Base-by-base conservation (phyloP, 2,329 filamentous ascomycete species). In the Ustulina deusta region DNA sequence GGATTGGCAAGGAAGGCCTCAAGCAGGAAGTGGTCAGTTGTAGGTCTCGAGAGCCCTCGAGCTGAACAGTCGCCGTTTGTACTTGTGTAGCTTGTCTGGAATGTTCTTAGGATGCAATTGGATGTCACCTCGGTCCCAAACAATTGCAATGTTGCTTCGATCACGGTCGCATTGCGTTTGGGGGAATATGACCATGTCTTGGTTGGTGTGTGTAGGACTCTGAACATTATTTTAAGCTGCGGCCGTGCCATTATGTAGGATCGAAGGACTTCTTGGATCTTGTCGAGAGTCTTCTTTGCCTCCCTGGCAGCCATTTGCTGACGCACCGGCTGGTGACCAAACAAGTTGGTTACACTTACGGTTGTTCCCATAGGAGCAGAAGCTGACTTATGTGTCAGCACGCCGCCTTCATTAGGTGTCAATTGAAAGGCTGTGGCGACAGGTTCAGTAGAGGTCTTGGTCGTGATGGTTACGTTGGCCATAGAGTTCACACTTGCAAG, bases 331-430 rank as follows among this genome's bases (percentile, higher is more conserved):
- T 91, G 76, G 20, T 79, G 78, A 5, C 83, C 80, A 74, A 93
- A 89, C 38, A 94, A 82, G 27, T 86, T 82, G 4, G 81, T 81
- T 17, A 90, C 84, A 57, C 83, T 84, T 36, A 94, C 85, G 1
- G 89, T 91, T 0, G 91, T 94, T 27, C 92, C 92, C n/a, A 89
- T 80, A 0, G 89, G 86, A 56, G 88, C 85, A 5, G 87, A 83
- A 10, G 77, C 76, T 5, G 78, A 77, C 42, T 76, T 78, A 27
- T 78, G 77, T 51, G 73, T 76, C 6, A 73, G 72, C 25, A 84
- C 70, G 3, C 84, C 84, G n/a, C 83, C 84, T 17, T 74, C 75
- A 2, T 77, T 74, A 10, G 77, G 75, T 11, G 76, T 75, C 9
- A 91, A 72, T 6, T 79, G 78, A n/a, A 89, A 76, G 7, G 76